These are phyloP conservation scores for Cytospora schulzeri DNA, from an alignment of 2,329 filamentous ascomycete species.

Conservation along the genomic window DNA sequence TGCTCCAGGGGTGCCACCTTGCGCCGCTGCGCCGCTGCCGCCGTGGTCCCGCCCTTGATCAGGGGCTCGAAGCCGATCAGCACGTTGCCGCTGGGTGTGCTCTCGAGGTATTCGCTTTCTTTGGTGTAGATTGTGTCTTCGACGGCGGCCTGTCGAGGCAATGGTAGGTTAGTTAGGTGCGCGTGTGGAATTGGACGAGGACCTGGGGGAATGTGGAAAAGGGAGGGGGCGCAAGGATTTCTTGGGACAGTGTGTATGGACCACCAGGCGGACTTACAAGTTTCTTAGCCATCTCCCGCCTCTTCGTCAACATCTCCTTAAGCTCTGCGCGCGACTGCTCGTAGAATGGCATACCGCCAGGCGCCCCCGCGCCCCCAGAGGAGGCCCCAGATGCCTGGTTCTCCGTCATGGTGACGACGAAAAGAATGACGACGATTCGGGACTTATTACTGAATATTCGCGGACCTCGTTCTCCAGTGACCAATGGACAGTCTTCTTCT, in stretches of 20 bases:
- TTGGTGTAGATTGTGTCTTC: conserved; percentile 85
- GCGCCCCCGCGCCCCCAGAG: conserved; percentile 44
- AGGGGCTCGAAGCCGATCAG: conserved; percentile 98
- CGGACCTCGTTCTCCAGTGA: not conserved
- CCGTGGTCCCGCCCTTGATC: conserved; percentile 80
- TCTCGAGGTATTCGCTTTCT: conserved; percentile 88
- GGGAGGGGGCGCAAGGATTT: not conserved
- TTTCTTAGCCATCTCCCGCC: conserved; percentile 53
- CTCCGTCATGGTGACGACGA: conserved; percentile 35
- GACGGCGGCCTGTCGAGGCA: conserved; percentile 29
- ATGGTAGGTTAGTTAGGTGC: not conserved
- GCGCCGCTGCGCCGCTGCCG: conserved; percentile 63
- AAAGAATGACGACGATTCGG: not conserved
- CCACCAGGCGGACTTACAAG: conserved; percentile 32
- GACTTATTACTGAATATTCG: not conserved
- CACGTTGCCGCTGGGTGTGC: conserved; percentile 88
- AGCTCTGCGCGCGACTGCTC: conserved; percentile 71
- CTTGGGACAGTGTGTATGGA: not conserved
- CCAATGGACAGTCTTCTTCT: not conserved
- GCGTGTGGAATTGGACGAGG: not conserved
- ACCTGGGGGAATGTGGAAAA: not conserved
- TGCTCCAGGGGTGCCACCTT: conserved; percentile 67
- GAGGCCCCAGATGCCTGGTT: conserved; percentile 33
- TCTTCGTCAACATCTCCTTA: conserved; percentile 67
- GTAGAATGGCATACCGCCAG: conserved; percentile 64